Conservation (phyloP, 306 rosid genomes). For the Urtica urens region DNA sequence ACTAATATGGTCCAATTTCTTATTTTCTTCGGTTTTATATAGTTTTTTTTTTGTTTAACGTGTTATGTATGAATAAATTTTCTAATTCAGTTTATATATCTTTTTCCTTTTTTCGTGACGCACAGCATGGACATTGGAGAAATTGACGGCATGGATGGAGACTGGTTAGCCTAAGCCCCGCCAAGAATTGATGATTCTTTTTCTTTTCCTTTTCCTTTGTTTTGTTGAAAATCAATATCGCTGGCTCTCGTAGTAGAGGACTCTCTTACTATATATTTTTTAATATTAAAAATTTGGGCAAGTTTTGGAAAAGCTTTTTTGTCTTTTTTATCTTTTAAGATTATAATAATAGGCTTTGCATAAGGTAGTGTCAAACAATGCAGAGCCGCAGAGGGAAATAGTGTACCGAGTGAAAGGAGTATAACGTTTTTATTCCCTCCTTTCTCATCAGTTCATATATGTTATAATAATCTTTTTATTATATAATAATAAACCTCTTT, state of each 20-base stretch:
- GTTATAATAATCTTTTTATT: slow-evolving; percentile 2
- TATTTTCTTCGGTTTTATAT: background rate
- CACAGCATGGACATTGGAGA: slow-evolving; percentile 83
- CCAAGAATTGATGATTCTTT: slow-evolving; percentile 27
- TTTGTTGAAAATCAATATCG: slow-evolving; percentile 37
- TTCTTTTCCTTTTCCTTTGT: slow-evolving; percentile 2
- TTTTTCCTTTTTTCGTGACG: slow-evolving; percentile 5
- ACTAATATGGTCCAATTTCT: background rate
- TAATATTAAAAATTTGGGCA: too few relatives aligned
- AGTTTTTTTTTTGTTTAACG: background rate
- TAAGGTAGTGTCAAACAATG: slow-evolving; percentile 20
- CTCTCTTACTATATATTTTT: slow-evolving; percentile 6
- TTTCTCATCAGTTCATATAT: slow-evolving; percentile 15
- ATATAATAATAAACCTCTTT: background rate
- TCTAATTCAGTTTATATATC: background rate
- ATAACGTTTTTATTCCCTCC: background rate
- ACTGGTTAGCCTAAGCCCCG: slow-evolving; percentile 72
- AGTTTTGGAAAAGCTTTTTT: slow-evolving; percentile 12
- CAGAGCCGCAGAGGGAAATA: slow-evolving; percentile 23
- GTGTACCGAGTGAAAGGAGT: slow-evolving; percentile 11
- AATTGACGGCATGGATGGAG: slow-evolving; percentile 68
- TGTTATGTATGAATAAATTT: background rate
- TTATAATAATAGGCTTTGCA: slow-evolving; percentile 30
- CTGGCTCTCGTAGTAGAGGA: too few relatives aligned
- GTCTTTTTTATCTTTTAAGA: slow-evolving; percentile 15